Conservation (phyloP, 1,139 yeast species). For the Schwanniomyces etchellsii region DNA sequence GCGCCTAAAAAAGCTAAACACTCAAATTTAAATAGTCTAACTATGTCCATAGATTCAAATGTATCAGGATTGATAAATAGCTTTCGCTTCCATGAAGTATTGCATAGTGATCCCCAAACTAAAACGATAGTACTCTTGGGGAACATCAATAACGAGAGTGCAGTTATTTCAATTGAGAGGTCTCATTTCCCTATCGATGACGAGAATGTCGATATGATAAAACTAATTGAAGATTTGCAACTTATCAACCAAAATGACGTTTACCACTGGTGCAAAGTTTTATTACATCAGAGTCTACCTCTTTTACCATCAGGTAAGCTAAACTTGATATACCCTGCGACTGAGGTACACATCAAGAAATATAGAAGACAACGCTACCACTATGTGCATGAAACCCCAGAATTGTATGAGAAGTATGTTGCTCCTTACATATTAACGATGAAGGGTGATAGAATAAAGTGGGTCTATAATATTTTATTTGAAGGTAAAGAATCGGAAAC, state of each 20-base stretch:
- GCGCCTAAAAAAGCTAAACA: neutral
- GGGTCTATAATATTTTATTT: constrained; percentile 85
- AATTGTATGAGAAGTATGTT: constrained; percentile 55
- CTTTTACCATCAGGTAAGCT: constrained; percentile 61
- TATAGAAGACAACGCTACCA: constrained; percentile 54
- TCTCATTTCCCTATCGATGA: constrained; percentile 46
- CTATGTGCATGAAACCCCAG: constrained; percentile 75
- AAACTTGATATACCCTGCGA: constrained; percentile 84
- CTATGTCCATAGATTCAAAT: neutral
- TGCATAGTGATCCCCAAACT: constrained; percentile 55
- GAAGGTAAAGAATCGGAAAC: constrained; percentile 84
- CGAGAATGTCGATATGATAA: constrained; percentile 12
- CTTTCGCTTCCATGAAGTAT: constrained; percentile 38
- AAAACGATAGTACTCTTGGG: constrained; percentile 69
- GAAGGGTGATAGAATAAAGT: constrained; percentile 73
- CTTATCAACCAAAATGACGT: constrained; percentile 70
- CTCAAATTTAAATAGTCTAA: neutral
- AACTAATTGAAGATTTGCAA: constrained; percentile 28
- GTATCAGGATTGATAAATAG: constrained; percentile 19
- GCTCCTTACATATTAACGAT: constrained; percentile 72
- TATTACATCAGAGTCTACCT: constrained; percentile 40
- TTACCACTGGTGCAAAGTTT: constrained; percentile 72
- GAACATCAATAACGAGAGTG: constrained; percentile 47
- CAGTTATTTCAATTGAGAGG: constrained; percentile 73
- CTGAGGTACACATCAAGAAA: constrained; percentile 76